Percentiles rank a stretch among this genome's conserved stretches.
phyloP scores from a whole-genome alignment of 2,329 filamentous ascomycete genomes.

The Blastomyces percursus region DNA sequence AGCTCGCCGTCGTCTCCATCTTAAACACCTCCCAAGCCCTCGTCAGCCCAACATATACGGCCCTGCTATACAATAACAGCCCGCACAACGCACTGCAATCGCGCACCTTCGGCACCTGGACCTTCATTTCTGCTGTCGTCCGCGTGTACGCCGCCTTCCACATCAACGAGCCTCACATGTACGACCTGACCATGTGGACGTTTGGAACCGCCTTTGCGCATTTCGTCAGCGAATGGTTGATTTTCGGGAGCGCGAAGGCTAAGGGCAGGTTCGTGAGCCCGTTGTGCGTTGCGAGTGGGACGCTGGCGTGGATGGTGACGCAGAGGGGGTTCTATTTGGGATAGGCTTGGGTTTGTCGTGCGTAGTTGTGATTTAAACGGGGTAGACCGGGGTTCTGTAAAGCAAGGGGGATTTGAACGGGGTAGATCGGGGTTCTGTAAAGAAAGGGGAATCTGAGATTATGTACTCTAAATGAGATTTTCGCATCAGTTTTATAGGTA shows the following conservation, averaged over 20 bases:
- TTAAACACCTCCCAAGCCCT: constrained; percentile 82
- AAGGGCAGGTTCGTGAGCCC: constrained; percentile 49
- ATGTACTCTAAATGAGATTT: not conserved
- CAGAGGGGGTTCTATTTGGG: constrained; percentile 40
- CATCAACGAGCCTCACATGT: constrained; percentile 59
- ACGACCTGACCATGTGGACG: constrained; percentile 71
- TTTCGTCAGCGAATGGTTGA: constrained; percentile 68
- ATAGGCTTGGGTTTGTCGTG: not conserved
- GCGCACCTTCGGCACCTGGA: constrained; percentile 81
- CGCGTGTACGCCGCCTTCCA: constrained; percentile 78
- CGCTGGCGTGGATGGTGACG: constrained; percentile 49
- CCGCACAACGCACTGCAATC: constrained; percentile 58
- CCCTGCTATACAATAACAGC: constrained; percentile 63
- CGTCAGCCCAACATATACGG: constrained; percentile 64
- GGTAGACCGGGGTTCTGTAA: not conserved
- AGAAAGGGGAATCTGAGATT: not conserved
- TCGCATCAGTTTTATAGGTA: not conserved
- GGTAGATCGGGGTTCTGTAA: not conserved
- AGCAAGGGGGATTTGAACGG: not conserved
- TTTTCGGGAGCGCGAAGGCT: constrained; percentile 65
- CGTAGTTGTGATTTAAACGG: not conserved
- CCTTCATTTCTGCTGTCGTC: constrained; percentile 63
- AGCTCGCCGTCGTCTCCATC: constrained; percentile 75
- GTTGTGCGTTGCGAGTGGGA: constrained; percentile 45
- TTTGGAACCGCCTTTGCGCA: constrained; percentile 68